Evolutionary conservation across 2,329 filamentous ascomycete species (phyloP).

Genomic region (Ophiostoma novo-ulmi): DNA sequence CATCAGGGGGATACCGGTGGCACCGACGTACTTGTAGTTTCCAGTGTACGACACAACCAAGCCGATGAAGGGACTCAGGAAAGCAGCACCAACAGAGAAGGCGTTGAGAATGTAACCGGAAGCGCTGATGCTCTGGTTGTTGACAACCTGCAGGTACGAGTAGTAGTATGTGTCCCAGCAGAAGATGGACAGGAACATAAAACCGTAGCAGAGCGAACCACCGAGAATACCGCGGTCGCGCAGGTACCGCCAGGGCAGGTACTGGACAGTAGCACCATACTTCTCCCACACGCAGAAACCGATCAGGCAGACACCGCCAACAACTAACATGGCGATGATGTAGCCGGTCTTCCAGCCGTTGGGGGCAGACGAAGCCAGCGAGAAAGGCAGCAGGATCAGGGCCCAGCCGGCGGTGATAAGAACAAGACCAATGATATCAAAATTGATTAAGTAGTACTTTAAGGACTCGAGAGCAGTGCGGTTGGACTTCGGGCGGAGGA

Average conservation of each 20-base stretch:
- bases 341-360: constrained; percentile 40
- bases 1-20: constrained; percentile 49
- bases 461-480: constrained; percentile 45
- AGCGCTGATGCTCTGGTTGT: constrained; percentile 24
- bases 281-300: constrained; percentile 39
- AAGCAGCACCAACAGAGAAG: constrained; percentile 34
- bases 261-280: constrained; percentile 36
- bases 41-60: constrained; percentile 44
- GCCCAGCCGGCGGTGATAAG: constrained; percentile 55
- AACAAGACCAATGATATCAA: constrained; percentile 62
- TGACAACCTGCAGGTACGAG: constrained; percentile 28
- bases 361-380: constrained; percentile 44
- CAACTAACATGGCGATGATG: constrained; percentile 40
- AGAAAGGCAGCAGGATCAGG: constrained; percentile 64
- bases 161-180: constrained; percentile 28
- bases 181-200: constrained; percentile 29
- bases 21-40: constrained; percentile 42
- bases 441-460: constrained; percentile 52
- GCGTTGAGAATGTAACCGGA: constrained; percentile 25
- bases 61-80: constrained; percentile 42
- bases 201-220: constrained; percentile 18
- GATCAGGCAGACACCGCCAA: constrained; percentile 37
- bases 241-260: constrained; percentile 42
- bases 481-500: constrained; percentile 41
- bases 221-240: constrained; percentile 43